Conservation (phyloP, 257 asterid species). For the Fraxinus pennsylvanica region DNA sequence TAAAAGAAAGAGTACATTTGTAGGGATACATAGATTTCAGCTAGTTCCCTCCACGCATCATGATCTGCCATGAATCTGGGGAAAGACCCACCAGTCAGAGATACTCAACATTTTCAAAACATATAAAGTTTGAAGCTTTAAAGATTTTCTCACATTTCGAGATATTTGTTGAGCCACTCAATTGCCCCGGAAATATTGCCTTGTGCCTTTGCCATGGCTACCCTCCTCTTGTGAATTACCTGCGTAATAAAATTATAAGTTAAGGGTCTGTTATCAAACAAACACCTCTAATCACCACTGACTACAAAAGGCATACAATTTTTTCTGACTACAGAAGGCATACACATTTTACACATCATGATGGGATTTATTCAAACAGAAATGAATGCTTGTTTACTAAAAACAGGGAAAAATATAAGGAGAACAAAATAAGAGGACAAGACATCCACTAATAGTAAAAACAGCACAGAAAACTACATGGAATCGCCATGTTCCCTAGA, state of each 20-base stretch:
- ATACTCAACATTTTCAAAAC: constrained; percentile 16
- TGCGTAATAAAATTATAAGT: constrained; percentile 34
- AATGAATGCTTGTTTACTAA: background rate
- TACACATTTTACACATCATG: background rate
- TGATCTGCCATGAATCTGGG: constrained; percentile 98
- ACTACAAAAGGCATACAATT: background rate
- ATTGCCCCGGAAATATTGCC: constrained; percentile 76
- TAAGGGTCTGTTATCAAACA: constrained; percentile 9
- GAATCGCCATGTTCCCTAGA: no score
- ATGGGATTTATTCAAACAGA: background rate
- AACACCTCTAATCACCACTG: background rate
- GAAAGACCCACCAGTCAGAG: constrained; percentile 30
- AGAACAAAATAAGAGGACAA: no score
- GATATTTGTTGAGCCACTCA: constrained; percentile 87
- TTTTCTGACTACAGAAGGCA: background rate
- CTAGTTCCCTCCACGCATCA: constrained; percentile 99
- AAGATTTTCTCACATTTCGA: constrained; percentile 69
- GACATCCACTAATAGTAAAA: no score
- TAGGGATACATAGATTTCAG: constrained; percentile 82
- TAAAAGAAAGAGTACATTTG: constrained; percentile 65
- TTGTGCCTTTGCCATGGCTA: constrained; percentile 91
- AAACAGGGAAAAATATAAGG: no score
- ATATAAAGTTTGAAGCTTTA: constrained; percentile 19
- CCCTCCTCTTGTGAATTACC: constrained; percentile 88
- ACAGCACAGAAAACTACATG: no score